These are phyloP conservation scores for Ophiobolus disseminans DNA, from an alignment of 2,329 filamentous ascomycete species.

Conservation along the genomic window DNA sequence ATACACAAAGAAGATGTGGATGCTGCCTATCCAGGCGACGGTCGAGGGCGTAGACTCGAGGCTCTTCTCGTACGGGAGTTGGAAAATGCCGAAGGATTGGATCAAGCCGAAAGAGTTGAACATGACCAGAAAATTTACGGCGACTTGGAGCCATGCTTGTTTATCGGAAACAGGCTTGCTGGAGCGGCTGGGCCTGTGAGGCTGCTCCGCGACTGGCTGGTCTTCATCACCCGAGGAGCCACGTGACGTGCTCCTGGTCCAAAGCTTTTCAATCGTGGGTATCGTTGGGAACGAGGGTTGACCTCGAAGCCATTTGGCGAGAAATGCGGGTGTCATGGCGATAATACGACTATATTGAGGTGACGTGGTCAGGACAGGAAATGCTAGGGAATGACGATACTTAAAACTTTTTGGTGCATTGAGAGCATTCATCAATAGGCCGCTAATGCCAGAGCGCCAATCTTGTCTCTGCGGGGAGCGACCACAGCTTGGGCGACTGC, in stretches of 20 bases:
- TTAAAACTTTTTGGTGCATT: background rate
- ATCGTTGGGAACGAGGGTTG: too few species aligned
- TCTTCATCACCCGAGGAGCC: too few species aligned
- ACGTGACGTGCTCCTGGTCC: too few species aligned
- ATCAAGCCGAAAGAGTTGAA: conserved; percentile 38
- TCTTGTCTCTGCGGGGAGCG: too few species aligned
- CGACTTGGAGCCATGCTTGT: conserved; percentile 23
- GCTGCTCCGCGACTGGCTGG: background rate
- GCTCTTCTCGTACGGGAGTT: conserved; percentile 32
- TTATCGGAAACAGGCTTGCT: background rate
- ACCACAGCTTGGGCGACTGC: too few species aligned
- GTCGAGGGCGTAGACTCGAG: conserved; percentile 50
- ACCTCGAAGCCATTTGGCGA: too few species aligned
- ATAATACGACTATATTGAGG: background rate
- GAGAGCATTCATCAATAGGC: background rate
- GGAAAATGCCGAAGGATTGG: conserved; percentile 38
- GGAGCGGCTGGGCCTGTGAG: background rate
- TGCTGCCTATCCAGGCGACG: conserved; percentile 59
- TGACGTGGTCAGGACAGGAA: background rate
- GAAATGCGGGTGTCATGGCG: too few species aligned
- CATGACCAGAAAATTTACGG: conserved; percentile 21
- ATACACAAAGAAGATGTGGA: conserved; percentile 57
- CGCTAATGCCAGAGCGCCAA: background rate
- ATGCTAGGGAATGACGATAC: background rate
- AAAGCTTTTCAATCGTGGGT: too few species aligned